Conservation (phyloP, 2,329 filamentous ascomycete species). For the Sordariomycetes sp. region DNA sequence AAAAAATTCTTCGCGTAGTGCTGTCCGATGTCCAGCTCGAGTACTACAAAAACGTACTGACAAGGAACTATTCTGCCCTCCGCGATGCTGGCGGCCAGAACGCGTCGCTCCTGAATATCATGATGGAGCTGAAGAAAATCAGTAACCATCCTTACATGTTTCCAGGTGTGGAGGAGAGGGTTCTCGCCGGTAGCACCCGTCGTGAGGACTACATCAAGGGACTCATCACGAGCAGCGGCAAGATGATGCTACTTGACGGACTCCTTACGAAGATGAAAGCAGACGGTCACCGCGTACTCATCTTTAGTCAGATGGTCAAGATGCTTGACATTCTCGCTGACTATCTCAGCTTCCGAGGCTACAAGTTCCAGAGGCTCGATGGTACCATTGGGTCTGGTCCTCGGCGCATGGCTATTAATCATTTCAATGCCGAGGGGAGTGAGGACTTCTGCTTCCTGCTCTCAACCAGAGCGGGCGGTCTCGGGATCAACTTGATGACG, state of each 20-base stretch:
- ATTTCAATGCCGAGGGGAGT: constrained; percentile 95
- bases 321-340: constrained; percentile 95
- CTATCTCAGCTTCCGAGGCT: constrained; percentile 84
- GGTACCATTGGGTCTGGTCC: constrained; percentile 85
- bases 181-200: constrained; percentile 65
- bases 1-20: constrained; percentile 98
- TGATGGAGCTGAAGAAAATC: constrained; percentile 99
- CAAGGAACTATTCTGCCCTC: constrained; percentile 86
- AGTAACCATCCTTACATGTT: constrained; percentile 99
- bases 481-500: constrained; percentile 99
- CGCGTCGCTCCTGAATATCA: constrained; percentile 91
- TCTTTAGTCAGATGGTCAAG: constrained; percentile 99
- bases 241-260: constrained; percentile 98
- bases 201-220: constrained; percentile 87
- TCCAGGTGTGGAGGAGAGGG: constrained; percentile 79
- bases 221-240: constrained; percentile 91
- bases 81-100: constrained; percentile 90
- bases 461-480: constrained; percentile 86
- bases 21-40: constrained; percentile 92
- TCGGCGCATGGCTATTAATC: constrained; percentile 87
- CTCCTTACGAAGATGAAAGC: constrained; percentile 87
- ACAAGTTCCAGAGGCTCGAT: constrained; percentile 88
- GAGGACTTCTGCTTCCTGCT: constrained; percentile 94
- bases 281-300: constrained; percentile 88
- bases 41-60: constrained; percentile 98